Evolutionary conservation across 2,329 filamentous ascomycete genomes (phyloP).

Genomic region (Calonectria montana): DNA sequence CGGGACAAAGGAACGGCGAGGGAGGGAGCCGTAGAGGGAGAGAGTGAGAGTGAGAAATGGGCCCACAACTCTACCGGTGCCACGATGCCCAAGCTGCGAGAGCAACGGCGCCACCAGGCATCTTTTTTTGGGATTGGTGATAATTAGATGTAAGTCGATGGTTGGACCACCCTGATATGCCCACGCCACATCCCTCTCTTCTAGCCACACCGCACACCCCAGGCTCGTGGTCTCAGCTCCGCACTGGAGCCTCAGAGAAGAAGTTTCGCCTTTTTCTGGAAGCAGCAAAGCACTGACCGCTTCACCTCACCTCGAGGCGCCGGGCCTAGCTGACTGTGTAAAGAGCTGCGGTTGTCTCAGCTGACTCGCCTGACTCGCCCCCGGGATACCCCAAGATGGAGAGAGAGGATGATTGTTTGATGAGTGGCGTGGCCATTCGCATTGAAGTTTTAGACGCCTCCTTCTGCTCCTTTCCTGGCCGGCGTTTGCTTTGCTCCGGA

Average conservation of each 20-base stretch:
- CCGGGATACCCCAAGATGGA: constrained; percentile 7
- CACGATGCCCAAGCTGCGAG: not conserved
- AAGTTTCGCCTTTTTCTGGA: constrained; percentile 24
- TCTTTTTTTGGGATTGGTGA: constrained; percentile 1
- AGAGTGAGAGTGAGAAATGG: not conserved
- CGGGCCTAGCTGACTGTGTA: constrained; percentile 1
- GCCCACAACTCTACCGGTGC: constrained; percentile 1
- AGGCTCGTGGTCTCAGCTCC: not conserved
- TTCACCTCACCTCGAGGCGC: constrained; percentile 1
- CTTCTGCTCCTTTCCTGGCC: not conserved
- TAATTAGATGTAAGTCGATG: constrained; percentile 1
- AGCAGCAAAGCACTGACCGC: not conserved
- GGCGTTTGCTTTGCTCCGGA: not conserved
- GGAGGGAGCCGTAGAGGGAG: not conserved
- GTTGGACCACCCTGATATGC: constrained; percentile 3
- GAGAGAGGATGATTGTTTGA: not conserved
- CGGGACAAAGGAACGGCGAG: not conserved
- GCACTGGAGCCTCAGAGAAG: not conserved
- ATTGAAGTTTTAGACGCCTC: not conserved
- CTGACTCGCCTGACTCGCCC: not conserved
- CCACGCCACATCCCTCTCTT: not conserved
- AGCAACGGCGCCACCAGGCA: not conserved
- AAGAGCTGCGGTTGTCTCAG: constrained; percentile 1
- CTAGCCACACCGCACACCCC: not conserved
- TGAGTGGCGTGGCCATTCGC: not conserved